These are phyloP conservation scores for Orbilia quercus DNA, from an alignment of 2,329 filamentous ascomycete genomes.

Conservation along the genomic window DNA sequence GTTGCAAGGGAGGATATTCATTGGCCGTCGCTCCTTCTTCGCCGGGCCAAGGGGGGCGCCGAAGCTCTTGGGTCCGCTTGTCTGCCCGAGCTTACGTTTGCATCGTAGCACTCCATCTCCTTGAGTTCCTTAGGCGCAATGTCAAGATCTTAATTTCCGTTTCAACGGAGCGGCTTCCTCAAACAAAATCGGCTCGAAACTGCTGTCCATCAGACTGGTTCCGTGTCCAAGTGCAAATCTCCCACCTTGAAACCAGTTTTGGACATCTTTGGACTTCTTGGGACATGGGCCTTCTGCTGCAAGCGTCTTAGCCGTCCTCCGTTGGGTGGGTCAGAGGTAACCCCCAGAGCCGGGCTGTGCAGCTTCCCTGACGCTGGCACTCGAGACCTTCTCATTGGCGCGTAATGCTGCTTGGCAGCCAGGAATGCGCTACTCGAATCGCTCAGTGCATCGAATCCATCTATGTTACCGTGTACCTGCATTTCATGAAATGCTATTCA, in stretches of 20 bases:
- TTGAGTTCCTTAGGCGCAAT: neutral
- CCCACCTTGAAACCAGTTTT: constrained; percentile 48
- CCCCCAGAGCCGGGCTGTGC: constrained; percentile 52
- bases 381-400: constrained; percentile 43
- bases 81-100: constrained; percentile 49
- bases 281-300: constrained; percentile 21
- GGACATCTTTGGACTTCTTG: no score
- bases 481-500: constrained; percentile 47
- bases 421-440: no score
- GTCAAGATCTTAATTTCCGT: constrained; percentile 54
- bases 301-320: constrained; percentile 38
- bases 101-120: constrained; percentile 14
- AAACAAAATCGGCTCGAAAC: constrained; percentile 42
- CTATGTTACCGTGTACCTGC: constrained; percentile 52
- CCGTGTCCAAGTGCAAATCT: constrained; percentile 47
- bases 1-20: constrained; percentile 46
- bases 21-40: constrained; percentile 28
- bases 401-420: constrained; percentile 50
- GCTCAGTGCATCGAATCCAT: no score
- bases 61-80: constrained; percentile 36
- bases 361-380: constrained; percentile 29
- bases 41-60: constrained; percentile 28
- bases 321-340: constrained; percentile 52
- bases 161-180: constrained; percentile 26
- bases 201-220: constrained; percentile 27